Evolutionary conservation across 805 yeast species (phyloP).

Genomic region (Candida montana): DNA sequence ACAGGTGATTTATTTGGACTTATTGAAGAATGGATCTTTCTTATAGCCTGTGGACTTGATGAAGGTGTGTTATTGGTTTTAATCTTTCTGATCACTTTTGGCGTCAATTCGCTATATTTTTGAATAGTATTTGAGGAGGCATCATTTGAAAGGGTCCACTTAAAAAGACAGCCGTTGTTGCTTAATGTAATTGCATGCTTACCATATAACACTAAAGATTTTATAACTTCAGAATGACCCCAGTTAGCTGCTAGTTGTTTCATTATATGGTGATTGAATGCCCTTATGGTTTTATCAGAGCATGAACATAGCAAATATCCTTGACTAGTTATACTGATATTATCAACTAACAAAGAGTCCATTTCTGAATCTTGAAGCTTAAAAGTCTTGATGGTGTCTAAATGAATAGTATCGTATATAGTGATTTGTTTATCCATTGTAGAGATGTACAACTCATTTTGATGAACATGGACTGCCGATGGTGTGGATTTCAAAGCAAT

Average conservation of each 20-base stretch:
- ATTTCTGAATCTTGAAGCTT: slow-evolving; percentile 38
- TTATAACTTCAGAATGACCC: slow-evolving; percentile 54
- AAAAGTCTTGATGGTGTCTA: slow-evolving; percentile 32
- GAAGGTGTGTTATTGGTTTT: slow-evolving; percentile 6
- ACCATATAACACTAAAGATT: slow-evolving; percentile 32
- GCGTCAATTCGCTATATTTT: slow-evolving; percentile 19
- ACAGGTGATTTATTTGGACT: slow-evolving; percentile 2
- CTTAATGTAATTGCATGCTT: slow-evolving; percentile 38
- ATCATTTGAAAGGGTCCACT: slow-evolving; percentile 31
- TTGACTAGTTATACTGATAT: slow-evolving; percentile 29
- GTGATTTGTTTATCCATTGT: slow-evolving; percentile 45
- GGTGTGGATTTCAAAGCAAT: slow-evolving; percentile 50
- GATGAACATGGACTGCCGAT: slow-evolving; percentile 31
- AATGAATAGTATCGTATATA: slow-evolving; percentile 32
- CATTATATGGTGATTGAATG: slow-evolving; percentile 42
- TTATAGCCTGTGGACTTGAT: slow-evolving; percentile 1
- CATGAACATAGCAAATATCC: slow-evolving; percentile 37
- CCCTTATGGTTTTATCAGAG: slow-evolving; percentile 53
- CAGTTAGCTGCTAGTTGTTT: slow-evolving; percentile 45
- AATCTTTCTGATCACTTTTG: slow-evolving; percentile 24
- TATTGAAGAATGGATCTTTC: background rate
- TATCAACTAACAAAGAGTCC: slow-evolving; percentile 42
- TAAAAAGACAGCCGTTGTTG: slow-evolving; percentile 49
- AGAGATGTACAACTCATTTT: slow-evolving; percentile 42
- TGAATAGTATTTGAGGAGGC: slow-evolving; percentile 8